Percentiles rank a stretch among this genome's conserved stretches.
Conservation (phyloP, 2,329 filamentous ascomycete species). For the Penicillium rolfsii region DNA sequence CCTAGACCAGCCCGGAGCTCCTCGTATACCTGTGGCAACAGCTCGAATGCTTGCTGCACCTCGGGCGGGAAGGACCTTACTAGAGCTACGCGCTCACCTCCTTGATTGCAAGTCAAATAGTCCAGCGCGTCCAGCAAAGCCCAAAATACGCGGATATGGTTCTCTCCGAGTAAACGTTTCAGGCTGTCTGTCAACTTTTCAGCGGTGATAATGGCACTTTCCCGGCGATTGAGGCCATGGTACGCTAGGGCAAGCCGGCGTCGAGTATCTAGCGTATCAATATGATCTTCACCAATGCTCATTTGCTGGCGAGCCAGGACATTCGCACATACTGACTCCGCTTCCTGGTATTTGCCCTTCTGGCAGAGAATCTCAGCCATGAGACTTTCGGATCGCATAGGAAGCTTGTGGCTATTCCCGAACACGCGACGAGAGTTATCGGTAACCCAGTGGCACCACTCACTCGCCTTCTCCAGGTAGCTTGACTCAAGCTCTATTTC, state of each 20-base stretch:
- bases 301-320: conserved; percentile 39
- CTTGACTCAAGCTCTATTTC: conserved; percentile 33
- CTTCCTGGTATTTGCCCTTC: conserved; percentile 33
- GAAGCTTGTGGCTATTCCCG: conserved; percentile 30
- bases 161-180: conserved; percentile 31
- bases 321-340: conserved; percentile 37
- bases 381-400: conserved; percentile 36
- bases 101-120: conserved; percentile 29
- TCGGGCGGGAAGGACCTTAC: conserved; percentile 18
- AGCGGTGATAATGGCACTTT: conserved; percentile 30
- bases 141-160: conserved; percentile 32
- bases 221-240: conserved; percentile 25
- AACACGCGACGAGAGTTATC: conserved; percentile 33
- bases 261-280: conserved; percentile 36
- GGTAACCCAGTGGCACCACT: conserved; percentile 39
- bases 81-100: conserved; percentile 9
- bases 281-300: conserved; percentile 36
- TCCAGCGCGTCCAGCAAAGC: conserved; percentile 30
- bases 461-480: conserved; percentile 32
- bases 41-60: conserved; percentile 23
- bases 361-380: conserved; percentile 34
- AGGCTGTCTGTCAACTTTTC: conserved; percentile 29
- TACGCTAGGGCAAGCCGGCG: conserved; percentile 34
- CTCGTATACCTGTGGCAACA: conserved; percentile 22
- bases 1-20: conserved; percentile 30